Evolutionary conservation across 202 grass and related monocot species (phyloP), one percentile per base, ranked within the genome.

Genomic region (Carex arenaria): DNA sequence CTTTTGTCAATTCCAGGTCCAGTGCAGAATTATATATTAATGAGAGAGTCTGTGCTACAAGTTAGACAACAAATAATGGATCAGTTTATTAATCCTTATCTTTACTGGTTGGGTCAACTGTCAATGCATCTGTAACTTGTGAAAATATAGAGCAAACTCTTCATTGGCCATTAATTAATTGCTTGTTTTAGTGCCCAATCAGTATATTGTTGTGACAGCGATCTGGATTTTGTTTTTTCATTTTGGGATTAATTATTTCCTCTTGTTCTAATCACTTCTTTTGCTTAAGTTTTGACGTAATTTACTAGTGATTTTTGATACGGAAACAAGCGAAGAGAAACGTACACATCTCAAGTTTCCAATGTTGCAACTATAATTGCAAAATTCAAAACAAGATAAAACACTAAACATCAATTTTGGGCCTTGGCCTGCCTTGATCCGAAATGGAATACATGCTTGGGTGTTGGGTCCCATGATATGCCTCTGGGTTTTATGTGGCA

Each of bases 331-430:
- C 74, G 10, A 78, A 55, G 23, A 55, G 71, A 30, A 36, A n/a
- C 30, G 28, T 77, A 77, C 28, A 77, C 73, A 57, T 77, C 14
- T 77, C 73, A 32, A 61, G 1, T 76, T 78, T 78, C 72, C 26
- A 56, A 55, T 32, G 51, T 40, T 59, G 40, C 17, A 78, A 55
- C 52, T 2, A 77, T 10, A 56, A 77, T 73, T 77, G 72, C 72
- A 77, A 32, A 56, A 17, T 18, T 63, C 20, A 63, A 26, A 63
- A 63, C 8, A 10, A 63, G 20, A 23, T 20, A 23, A 63, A 23
- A 26, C 9, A 63, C 3, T 23, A 26, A 63, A 63, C 3, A 28
- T 23, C 40, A 71, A 47, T 72, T 49, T 47, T 78, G 53, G 54
- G 54, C 53, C 31, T 78, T 40, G 52, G 31, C 31, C 42, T 60